A percentile compares a stretch with the other conserved stretches of the same genome.
Evolutionary conservation across 2,329 filamentous ascomycete genomes (phyloP).

Genomic region (Rosellinia necatrix): DNA sequence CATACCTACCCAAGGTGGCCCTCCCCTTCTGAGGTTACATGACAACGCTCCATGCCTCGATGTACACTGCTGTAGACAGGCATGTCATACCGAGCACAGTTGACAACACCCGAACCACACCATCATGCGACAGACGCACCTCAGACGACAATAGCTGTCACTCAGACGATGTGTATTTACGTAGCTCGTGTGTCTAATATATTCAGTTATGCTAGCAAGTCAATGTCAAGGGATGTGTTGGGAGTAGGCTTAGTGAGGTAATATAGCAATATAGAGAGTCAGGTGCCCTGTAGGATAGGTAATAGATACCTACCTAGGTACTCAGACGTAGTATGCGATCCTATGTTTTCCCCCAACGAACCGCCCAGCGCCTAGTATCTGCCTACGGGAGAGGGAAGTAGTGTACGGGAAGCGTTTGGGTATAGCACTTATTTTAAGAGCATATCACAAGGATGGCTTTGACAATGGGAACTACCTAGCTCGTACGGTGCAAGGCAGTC

Average conservation of each 20-base stretch:
- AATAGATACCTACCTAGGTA: neutral
- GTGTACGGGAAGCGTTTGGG: neutral
- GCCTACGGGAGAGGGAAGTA: neutral
- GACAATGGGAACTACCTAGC: constrained; percentile 11
- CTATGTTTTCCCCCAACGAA: neutral
- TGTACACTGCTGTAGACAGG: neutral
- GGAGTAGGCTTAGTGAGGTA: no score
- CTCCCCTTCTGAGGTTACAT: neutral
- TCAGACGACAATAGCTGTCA: constrained; percentile 7
- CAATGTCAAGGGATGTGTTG: no score
- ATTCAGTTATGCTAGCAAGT: no score
- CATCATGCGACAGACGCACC: constrained; percentile 20
- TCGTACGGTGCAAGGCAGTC: constrained; percentile 15
- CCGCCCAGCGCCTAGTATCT: no score
- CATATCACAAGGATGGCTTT: neutral
- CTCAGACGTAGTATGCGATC: no score
- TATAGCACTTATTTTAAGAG: constrained; percentile 11
- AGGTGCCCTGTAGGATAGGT: no score
- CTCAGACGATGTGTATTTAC: neutral
- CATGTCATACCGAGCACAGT: constrained; percentile 11
- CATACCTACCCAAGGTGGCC: neutral
- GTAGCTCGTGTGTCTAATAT: neutral
- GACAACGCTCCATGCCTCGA: neutral
- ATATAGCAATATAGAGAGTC: no score
- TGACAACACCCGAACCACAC: constrained; percentile 18